Conservation (phyloP, 208 protist genomes). For the Leishmania guyanensis region DNA sequence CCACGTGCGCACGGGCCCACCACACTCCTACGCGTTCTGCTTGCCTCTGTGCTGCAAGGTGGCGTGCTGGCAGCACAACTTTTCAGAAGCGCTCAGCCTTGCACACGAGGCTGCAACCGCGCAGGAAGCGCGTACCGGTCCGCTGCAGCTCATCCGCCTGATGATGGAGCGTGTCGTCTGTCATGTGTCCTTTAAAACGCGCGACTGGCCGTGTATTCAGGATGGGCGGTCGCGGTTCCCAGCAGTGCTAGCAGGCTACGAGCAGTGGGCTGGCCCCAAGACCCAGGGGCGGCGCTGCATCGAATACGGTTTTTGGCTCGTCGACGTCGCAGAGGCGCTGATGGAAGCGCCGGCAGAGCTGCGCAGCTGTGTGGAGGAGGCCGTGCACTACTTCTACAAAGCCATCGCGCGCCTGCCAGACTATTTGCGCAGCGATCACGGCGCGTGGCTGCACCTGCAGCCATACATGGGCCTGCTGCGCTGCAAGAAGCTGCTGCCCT, state of each 20-base stretch:
- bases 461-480: slow-evolving; percentile 76
- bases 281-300: slow-evolving; percentile 70
- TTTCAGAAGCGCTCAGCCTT: slow-evolving; percentile 49
- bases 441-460: slow-evolving; percentile 78
- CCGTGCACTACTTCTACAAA: slow-evolving; percentile 56
- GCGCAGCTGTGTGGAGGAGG: slow-evolving; percentile 68
- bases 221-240: slow-evolving; percentile 51
- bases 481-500: slow-evolving; percentile 76
- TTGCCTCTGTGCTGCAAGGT: slow-evolving; percentile 69
- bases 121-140: slow-evolving; percentile 30
- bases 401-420: slow-evolving; percentile 67
- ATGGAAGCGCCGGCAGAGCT: slow-evolving; percentile 29
- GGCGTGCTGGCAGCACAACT: slow-evolving; percentile 62
- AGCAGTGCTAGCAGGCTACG: slow-evolving; percentile 47
- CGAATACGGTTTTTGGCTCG: slow-evolving; percentile 75
- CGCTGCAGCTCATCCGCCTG: slow-evolving; percentile 48
- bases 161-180: slow-evolving; percentile 46
- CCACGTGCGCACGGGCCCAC: slow-evolving; percentile 43
- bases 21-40: slow-evolving; percentile 80
- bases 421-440: slow-evolving; percentile 77
- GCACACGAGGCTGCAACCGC: slow-evolving; percentile 45
- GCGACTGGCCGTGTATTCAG: slow-evolving; percentile 38
- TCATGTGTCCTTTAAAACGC: slow-evolving; percentile 59
- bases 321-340: slow-evolving; percentile 53
- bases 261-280: slow-evolving; percentile 49